Evolutionary conservation across 1,139 yeast species (phyloP).

Genomic region (Pichia sp.): DNA sequence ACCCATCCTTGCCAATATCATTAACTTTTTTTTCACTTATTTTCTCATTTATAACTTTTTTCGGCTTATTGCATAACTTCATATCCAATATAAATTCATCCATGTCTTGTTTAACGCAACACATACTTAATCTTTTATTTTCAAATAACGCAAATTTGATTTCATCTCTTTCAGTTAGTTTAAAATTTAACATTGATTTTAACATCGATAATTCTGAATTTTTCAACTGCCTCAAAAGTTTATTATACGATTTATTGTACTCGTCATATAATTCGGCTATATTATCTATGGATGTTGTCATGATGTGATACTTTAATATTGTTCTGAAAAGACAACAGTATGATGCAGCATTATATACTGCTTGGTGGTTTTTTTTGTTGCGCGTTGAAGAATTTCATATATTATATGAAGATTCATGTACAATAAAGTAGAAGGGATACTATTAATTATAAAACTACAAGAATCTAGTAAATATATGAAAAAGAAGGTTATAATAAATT

Average conservation of each 20-base stretch:
- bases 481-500: too few species aligned
- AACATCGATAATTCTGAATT: conserved; percentile 1
- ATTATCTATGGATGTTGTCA: neutral
- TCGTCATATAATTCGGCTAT: conserved; percentile 7
- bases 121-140: conserved; percentile 6
- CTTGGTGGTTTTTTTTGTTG: too few species aligned
- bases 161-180: conserved; percentile 15
- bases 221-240: neutral
- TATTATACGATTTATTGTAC: conserved; percentile 2
- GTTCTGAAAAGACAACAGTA: too few species aligned
- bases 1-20: neutral
- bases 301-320: neutral
- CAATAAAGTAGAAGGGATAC: too few species aligned
- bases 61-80: neutral
- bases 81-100: neutral
- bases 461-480: neutral
- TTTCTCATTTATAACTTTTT: neutral
- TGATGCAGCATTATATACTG: too few species aligned
- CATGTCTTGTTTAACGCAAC: neutral
- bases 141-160: conserved; percentile 9
- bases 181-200: conserved; percentile 3
- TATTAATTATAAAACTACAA: neutral
- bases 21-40: neutral
- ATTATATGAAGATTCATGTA: too few species aligned
- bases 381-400: too few species aligned